phyloP scores from a whole-genome alignment of 768 basidiomycete genomes.

The Lentinula raphanica region DNA sequence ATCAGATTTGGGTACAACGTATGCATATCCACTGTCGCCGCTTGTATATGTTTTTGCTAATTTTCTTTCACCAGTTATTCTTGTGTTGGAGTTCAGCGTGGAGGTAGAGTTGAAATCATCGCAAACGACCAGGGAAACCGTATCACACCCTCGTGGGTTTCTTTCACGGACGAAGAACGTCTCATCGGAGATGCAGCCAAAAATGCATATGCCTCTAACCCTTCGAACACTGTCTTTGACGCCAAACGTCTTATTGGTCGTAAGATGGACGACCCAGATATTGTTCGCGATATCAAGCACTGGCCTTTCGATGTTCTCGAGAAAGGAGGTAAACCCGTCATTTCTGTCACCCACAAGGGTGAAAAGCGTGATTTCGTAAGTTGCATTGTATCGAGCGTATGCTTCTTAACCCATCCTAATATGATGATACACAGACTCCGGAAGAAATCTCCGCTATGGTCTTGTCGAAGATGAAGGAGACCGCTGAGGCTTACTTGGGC shows the following conservation, averaged over 20 bases:
- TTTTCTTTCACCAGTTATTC: conserved; percentile 59
- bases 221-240: conserved; percentile 92
- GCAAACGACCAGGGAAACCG: conserved; percentile 88
- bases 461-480: conserved; percentile 97
- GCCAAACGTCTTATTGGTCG: conserved; percentile 94
- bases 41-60: neutral
- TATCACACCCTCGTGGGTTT: conserved; percentile 86
- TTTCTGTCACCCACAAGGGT: conserved; percentile 74
- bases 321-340: conserved; percentile 75
- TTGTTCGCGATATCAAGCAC: conserved; percentile 82
- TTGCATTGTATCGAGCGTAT: conserved; percentile 10
- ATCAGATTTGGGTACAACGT: conserved; percentile 89
- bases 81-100: conserved; percentile 88
- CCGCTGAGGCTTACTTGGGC: conserved; percentile 95
- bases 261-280: conserved; percentile 73
- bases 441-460: conserved; percentile 97
- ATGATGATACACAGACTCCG: conserved; percentile 53
- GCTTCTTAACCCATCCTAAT: neutral
- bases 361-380: conserved; percentile 80
- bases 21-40: conserved; percentile 22
- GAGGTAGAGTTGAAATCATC: conserved; percentile 84
- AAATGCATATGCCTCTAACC: conserved; percentile 91
- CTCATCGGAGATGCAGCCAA: conserved; percentile 94
- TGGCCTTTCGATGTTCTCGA: conserved; percentile 85
- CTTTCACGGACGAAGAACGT: conserved; percentile 76